Conservation (phyloP, 2,329 filamentous ascomycete species). For the Penicillium capsulatum region DNA sequence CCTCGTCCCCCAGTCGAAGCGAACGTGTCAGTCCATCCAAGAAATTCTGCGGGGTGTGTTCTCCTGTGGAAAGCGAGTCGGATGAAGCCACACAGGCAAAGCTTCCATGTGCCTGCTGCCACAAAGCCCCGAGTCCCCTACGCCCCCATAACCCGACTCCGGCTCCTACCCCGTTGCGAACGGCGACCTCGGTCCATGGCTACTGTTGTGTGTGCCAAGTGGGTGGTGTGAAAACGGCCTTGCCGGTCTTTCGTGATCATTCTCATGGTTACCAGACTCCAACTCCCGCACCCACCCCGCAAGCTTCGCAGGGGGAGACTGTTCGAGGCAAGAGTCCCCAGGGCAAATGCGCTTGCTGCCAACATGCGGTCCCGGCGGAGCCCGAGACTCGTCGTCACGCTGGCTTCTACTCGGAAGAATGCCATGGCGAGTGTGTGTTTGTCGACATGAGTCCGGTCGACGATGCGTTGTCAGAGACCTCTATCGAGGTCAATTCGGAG, state of each 20-base stretch:
- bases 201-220: background rate
- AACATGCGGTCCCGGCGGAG: background rate
- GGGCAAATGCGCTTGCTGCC: background rate
- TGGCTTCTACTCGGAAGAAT: background rate
- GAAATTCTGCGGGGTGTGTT: background rate
- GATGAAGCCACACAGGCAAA: background rate
- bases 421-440: conserved; percentile 1
- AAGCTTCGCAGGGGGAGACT: background rate
- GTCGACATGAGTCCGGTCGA: background rate
- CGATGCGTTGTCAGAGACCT: conserved; percentile 3
- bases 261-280: background rate
- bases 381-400: background rate
- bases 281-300: background rate
- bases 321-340: background rate
- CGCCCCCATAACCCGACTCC: too few relatives aligned
- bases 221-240: background rate
- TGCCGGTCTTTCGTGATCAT: background rate
- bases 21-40: conserved; percentile 3
- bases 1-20: conserved; percentile 4
- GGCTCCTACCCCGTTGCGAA: too few relatives aligned
- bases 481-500: background rate
- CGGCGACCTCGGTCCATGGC: background rate
- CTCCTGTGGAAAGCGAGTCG: background rate
- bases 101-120: too few relatives aligned
- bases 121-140: too few relatives aligned